These are phyloP conservation scores for Globisporangium mamillatum DNA, from an alignment of 352 stramenopile species.

Conservation along the genomic window DNA sequence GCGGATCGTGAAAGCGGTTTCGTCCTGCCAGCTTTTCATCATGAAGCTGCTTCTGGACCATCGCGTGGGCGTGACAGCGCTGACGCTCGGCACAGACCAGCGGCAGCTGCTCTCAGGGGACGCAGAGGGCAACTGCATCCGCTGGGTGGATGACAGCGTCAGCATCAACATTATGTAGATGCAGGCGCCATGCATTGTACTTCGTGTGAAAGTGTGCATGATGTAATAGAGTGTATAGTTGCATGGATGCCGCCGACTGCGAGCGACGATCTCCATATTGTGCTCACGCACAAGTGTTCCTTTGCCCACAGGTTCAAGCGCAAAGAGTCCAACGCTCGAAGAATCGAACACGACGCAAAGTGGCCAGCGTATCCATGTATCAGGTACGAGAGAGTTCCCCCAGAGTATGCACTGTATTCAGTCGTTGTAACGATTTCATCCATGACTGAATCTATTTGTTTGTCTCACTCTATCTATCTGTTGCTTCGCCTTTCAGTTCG, in stretches of 20 bases:
- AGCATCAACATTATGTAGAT: slow-evolving; percentile 53
- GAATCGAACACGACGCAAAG: background rate
- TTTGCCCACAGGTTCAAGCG: background rate
- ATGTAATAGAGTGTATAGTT: slow-evolving; percentile 6
- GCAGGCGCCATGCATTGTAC: background rate
- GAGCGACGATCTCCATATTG: background rate
- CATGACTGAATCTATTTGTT: slow-evolving; percentile 1
- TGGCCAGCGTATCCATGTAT: background rate
- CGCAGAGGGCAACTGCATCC: slow-evolving; percentile 64
- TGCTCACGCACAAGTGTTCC: background rate
- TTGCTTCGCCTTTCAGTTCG: background rate
- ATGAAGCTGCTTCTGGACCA: slow-evolving; percentile 78
- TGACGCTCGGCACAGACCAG: slow-evolving; percentile 56
- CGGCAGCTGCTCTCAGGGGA: slow-evolving; percentile 69
- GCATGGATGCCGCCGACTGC: background rate
- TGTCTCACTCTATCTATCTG: background rate
- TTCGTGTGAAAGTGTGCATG: background rate
- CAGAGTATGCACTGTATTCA: too few species aligned
- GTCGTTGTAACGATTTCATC: too few species aligned
- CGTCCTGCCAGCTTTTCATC: slow-evolving; percentile 69
- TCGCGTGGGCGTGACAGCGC: slow-evolving; percentile 49
- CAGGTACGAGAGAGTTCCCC: background rate
- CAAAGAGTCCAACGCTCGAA: slow-evolving; percentile 2
- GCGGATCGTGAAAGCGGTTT: slow-evolving; percentile 34
- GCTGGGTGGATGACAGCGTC: slow-evolving; percentile 80